Base-by-base conservation (phyloP, 2,329 filamentous ascomycete genomes). In the Cladosporium sp. region DNA sequence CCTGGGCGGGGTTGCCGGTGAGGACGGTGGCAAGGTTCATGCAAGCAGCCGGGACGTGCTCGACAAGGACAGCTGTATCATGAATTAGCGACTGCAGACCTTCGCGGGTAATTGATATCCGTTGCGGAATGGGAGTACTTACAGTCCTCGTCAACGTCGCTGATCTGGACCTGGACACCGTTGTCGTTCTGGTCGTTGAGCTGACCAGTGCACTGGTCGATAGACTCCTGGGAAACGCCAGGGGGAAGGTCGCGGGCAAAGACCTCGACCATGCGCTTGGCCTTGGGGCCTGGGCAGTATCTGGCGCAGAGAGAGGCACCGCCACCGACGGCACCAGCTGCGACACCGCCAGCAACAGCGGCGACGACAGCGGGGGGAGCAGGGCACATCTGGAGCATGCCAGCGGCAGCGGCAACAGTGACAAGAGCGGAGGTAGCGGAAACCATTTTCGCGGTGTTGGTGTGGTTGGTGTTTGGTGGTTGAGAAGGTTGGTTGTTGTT, bases 171-270 rank as follows among this genome's bases (percentile, higher is more conserved):
- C 12, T 7, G 15, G 3, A 25, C 38, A 2, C 29, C 29, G 15
- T 22, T 36, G 39, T 25, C 38, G 19, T 20, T 29, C 40, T 50
- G 48, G 12, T 43, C 48, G 32, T 43, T 50, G 38, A 50, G 9
- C 19, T 50, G 48, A 18, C 27, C 38, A 16, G 39, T 43, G 48
- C 48, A 50, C 13, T 50, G 48, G 27, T 50, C 39, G 22, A 50
- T 43, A n/a, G 48, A 50, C 27, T 50, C 48, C n/a, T 50, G 48
- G 18, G 48, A 50, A 16, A 50, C 48, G 30, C 39, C 48, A 16
- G 48, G 27, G n/a, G 48, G 48, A 2, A 50, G 16, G 12, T 50
- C 27, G 38, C 47, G 47, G 3, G 29, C 33, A 12, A 30, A 30
- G 27, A 30, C 12, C 7, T 12, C 27, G 7, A 12, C 27, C 7